Conservation (phyloP, 2,329 filamentous ascomycete species). For the Colletotrichum sp. region DNA sequence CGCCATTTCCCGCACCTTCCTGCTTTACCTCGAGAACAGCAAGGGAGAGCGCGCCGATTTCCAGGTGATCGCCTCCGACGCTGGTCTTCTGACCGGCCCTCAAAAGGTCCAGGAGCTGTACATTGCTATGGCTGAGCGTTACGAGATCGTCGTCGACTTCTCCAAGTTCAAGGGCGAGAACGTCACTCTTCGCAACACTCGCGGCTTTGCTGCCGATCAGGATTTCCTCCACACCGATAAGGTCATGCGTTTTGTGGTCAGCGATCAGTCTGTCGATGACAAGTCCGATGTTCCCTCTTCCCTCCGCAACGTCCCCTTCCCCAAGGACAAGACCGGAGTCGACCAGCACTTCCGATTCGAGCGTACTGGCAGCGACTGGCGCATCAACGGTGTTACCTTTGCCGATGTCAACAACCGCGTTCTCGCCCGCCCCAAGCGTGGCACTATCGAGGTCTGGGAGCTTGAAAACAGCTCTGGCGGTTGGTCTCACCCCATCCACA, state of each 20-base stretch:
- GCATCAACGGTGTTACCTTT: slow-evolving; percentile 49
- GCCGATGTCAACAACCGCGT: slow-evolving; percentile 45
- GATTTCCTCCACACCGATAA: slow-evolving; percentile 52
- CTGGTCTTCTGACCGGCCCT: slow-evolving; percentile 49
- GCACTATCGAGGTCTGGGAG: slow-evolving; percentile 46
- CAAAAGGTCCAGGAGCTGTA: slow-evolving; percentile 43
- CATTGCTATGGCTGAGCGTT: slow-evolving; percentile 58
- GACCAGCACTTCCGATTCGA: slow-evolving; percentile 23
- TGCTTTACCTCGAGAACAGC: slow-evolving; percentile 41
- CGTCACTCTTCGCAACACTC: slow-evolving; percentile 50
- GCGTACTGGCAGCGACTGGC: slow-evolving; percentile 33
- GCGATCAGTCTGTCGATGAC: slow-evolving; percentile 33
- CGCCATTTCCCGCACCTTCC: slow-evolving; percentile 44
- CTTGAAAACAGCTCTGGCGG: slow-evolving; percentile 46
- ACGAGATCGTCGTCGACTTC: slow-evolving; percentile 56
- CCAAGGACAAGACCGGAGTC: slow-evolving; percentile 10
- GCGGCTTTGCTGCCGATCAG: slow-evolving; percentile 39
- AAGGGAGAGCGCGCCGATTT: slow-evolving; percentile 39
- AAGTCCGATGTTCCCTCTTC: slow-evolving; percentile 22
- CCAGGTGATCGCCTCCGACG: slow-evolving; percentile 53
- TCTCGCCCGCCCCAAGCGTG: slow-evolving; percentile 43
- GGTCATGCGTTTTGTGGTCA: slow-evolving; percentile 49
- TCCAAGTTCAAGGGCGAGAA: slow-evolving; percentile 51
- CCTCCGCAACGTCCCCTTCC: slow-evolving; percentile 23
- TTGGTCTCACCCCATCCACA: slow-evolving; percentile 55